phyloP scores from a whole-genome alignment of 1,284 basidiomycete species.

The Cutaneotrichosporon sp. region DNA sequence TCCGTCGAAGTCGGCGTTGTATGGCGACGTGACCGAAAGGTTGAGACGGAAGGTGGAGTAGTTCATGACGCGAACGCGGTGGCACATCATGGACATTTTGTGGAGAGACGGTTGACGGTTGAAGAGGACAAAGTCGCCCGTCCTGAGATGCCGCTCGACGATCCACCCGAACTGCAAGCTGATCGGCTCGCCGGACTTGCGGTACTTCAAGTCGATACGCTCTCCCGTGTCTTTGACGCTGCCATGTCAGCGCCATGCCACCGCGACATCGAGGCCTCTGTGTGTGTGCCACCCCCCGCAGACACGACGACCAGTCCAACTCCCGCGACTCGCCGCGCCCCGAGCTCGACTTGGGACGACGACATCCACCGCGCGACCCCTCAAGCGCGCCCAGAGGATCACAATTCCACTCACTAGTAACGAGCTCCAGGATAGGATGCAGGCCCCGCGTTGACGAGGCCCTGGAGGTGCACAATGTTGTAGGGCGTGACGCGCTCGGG shows the following conservation, averaged over 20 bases:
- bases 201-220: conserved; percentile 95
- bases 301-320: too few relatives aligned
- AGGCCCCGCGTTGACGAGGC: conserved; percentile 95
- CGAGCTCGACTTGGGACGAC: too few relatives aligned
- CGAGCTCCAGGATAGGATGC: conserved; percentile 94
- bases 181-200: conserved; percentile 96
- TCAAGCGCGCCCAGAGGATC: too few relatives aligned
- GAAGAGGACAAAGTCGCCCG: conserved; percentile 96
- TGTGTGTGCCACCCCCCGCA: too few relatives aligned
- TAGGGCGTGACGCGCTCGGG: conserved; percentile 98
- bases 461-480: conserved; percentile 92
- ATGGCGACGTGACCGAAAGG: conserved; percentile 51
- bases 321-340: too few relatives aligned
- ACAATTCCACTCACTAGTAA: too few relatives aligned
- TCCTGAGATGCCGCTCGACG: conserved; percentile 94
- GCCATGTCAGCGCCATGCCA: too few relatives aligned
- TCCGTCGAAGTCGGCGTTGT: conserved; percentile 97
- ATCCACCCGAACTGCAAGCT: conserved; percentile 96
- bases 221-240: conserved; percentile 96
- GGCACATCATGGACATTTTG: conserved; percentile 99
- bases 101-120: conserved; percentile 98
- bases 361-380: too few relatives aligned
- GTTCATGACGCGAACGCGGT: conserved; percentile 95
- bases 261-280: too few relatives aligned
- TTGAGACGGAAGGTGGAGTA: conserved; percentile 79